phyloP scores from a whole-genome alignment of 306 rosid genomes.

The Cucurbita moschata region DNA sequence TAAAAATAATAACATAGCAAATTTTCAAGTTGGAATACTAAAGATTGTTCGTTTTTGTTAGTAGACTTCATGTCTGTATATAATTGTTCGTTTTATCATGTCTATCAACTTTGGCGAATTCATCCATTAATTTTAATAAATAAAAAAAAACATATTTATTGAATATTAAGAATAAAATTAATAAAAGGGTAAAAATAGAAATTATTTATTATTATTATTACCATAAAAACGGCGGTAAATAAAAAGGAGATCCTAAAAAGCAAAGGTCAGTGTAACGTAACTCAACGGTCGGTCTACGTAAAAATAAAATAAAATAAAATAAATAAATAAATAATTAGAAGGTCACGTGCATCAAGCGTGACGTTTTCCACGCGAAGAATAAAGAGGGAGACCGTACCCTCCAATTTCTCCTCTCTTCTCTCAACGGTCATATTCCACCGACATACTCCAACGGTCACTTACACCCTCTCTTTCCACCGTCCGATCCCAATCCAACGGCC shows the following conservation, averaged over 20 bases:
- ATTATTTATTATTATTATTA: no score
- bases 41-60: no score
- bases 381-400: conserved; percentile 26
- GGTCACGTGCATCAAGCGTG: conserved; percentile 1
- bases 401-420: not conserved
- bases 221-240: not conserved
- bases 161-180: no score
- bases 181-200: no score
- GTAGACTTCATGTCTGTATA: no score
- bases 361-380: not conserved
- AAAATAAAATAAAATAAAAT: not conserved
- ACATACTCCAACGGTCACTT: conserved; percentile 54
- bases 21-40: no score
- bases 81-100: no score
- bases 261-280: not conserved
- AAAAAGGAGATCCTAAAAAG: not conserved
- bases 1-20: no score
- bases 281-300: conserved; percentile 2
- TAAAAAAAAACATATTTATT: no score
- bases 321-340: not conserved
- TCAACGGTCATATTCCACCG: conserved; percentile 81
- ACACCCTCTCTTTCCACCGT: conserved; percentile 22
- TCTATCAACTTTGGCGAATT: no score
- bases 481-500: conserved; percentile 45
- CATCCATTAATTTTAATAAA: no score